phyloP scores from a whole-genome alignment of 2,329 filamentous ascomycete genomes.

The Dothideomycetes sp. region DNA sequence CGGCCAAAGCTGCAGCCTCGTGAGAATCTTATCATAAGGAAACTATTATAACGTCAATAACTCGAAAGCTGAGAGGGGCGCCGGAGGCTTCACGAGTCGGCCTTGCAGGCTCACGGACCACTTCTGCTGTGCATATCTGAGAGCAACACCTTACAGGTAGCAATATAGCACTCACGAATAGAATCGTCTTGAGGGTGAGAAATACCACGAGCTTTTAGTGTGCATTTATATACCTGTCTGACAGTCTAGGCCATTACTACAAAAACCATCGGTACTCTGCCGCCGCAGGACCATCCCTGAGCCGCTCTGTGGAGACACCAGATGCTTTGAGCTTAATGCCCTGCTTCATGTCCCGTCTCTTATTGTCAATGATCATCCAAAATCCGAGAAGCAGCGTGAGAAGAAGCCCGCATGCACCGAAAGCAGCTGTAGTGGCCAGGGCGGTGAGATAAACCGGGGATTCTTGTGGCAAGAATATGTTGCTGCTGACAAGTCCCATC shows the following conservation, averaged over 20 bases:
- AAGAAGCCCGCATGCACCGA: slow-evolving; percentile 49
- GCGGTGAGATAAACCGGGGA: slow-evolving; percentile 58
- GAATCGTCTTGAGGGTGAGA: too few relatives aligned
- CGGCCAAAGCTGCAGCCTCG: background rate
- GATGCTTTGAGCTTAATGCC: slow-evolving; percentile 44
- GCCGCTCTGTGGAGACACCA: slow-evolving; percentile 33
- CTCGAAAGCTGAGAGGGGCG: too few relatives aligned
- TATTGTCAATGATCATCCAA: slow-evolving; percentile 58
- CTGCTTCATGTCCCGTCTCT: slow-evolving; percentile 44
- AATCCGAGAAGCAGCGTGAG: slow-evolving; percentile 45
- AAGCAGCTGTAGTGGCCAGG: slow-evolving; percentile 51
- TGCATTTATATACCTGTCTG: too few relatives aligned
- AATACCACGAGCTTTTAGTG: too few relatives aligned
- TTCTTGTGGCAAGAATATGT: slow-evolving; percentile 55
- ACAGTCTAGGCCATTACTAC: too few relatives aligned
- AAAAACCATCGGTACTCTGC: slow-evolving; percentile 35
- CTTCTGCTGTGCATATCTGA: too few relatives aligned
- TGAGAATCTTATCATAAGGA: background rate
- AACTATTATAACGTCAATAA: too few relatives aligned
- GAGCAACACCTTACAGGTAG: too few relatives aligned
- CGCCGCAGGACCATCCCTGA: slow-evolving; percentile 32
- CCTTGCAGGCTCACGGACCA: too few relatives aligned
- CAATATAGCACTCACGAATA: too few relatives aligned
- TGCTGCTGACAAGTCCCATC: slow-evolving; percentile 60
- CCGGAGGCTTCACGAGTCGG: too few relatives aligned